A percentile compares a stretch with the other conserved stretches of the same genome.
These are phyloP conservation scores for Gossypium schwendimanii DNA, from an alignment of 441 rosid genomes.

Conservation along the genomic window DNA sequence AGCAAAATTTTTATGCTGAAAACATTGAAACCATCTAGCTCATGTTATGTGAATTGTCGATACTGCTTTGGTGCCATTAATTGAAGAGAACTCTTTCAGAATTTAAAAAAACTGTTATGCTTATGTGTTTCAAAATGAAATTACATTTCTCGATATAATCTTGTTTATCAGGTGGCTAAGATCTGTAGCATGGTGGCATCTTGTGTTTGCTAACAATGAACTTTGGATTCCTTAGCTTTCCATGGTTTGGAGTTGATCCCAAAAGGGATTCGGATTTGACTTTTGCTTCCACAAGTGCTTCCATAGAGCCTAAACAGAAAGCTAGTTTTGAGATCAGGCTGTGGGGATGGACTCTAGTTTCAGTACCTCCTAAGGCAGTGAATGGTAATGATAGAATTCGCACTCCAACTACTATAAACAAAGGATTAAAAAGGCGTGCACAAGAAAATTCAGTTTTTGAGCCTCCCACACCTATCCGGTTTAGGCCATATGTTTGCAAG, in stretches of 20 bases:
- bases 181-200: conserved; percentile 13
- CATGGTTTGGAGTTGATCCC: conserved; percentile 30
- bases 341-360: conserved; percentile 55
- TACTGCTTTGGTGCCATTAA: background rate
- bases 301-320: conserved; percentile 30
- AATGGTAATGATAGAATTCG: conserved; percentile 22
- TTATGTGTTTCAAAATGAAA: background rate
- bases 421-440: conserved; percentile 47
- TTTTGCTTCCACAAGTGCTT: conserved; percentile 23
- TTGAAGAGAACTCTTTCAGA: background rate
- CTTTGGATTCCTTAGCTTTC: conserved; percentile 31
- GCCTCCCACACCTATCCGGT: conserved; percentile 38
- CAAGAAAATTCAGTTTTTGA: conserved; percentile 22
- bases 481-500: conserved; percentile 86
- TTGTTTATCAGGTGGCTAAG: conserved; percentile 19
- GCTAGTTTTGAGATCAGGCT: conserved; percentile 33
- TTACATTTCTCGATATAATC: background rate
- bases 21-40: background rate
- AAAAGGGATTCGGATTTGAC: conserved; percentile 34
- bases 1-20: background rate
- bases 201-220: conserved; percentile 28
- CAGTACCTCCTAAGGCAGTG: conserved; percentile 46
- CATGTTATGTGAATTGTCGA: background rate
- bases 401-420: conserved; percentile 50
- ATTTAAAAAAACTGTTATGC: background rate